phyloP scores from a whole-genome alignment of 257 asterid genomes.

The Nicotiana otophora region DNA sequence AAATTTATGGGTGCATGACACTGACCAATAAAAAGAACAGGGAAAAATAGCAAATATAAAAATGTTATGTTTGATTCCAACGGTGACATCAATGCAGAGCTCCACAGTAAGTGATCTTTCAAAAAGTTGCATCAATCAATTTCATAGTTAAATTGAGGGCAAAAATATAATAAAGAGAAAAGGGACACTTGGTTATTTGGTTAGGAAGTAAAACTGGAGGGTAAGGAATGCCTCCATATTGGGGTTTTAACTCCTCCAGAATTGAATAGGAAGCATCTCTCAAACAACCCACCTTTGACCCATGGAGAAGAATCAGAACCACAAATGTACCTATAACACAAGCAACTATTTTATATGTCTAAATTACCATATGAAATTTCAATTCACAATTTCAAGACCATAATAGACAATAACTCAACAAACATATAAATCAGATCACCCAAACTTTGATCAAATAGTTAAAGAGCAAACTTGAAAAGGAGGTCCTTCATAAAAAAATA shows the following conservation, averaged over 20 bases:
- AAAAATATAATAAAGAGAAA: not conserved
- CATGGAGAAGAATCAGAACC: not conserved
- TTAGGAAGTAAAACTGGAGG: constrained; percentile 2
- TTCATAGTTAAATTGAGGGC: not conserved
- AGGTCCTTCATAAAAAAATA: not conserved
- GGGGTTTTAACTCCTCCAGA: not conserved
- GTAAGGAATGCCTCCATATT: not conserved
- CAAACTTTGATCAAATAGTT: not conserved
- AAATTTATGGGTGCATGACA: not conserved
- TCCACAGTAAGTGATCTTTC: not conserved
- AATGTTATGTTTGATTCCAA: not conserved
- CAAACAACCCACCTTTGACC: not conserved
- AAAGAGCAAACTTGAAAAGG: not conserved
- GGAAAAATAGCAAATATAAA: not conserved
- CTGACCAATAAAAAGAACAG: not conserved
- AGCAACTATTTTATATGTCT: not conserved
- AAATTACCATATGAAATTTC: not conserved
- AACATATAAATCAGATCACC: not conserved
- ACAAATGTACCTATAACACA: not conserved
- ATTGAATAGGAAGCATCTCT: not conserved
- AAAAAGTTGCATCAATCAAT: not conserved
- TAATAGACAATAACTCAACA: not conserved
- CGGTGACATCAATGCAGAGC: not conserved
- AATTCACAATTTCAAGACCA: not conserved
- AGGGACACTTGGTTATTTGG: not conserved